Conservation (phyloP, 108 stramenopile genomes). For the Cyclotella kingstonii region DNA sequence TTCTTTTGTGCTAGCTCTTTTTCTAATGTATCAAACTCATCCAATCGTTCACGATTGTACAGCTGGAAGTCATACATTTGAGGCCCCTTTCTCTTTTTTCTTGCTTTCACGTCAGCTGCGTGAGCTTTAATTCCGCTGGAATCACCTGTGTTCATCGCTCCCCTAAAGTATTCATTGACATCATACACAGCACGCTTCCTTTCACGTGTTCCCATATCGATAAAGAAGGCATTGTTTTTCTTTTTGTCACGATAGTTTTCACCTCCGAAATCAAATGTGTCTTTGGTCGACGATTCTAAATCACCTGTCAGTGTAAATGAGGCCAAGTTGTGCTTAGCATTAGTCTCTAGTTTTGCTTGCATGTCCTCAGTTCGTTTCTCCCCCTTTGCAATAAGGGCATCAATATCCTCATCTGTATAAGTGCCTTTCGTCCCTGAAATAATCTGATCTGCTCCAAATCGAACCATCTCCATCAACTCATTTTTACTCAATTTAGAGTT, state of each 20-base stretch:
- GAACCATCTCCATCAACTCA: constrained; percentile 98
- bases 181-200: constrained; percentile 96
- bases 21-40: constrained; percentile 77
- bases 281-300: constrained; percentile 64
- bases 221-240: constrained; percentile 70
- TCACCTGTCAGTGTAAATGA: constrained; percentile 89
- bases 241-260: constrained; percentile 88
- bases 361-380: constrained; percentile 86
- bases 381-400: constrained; percentile 93
- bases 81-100: constrained; percentile 85
- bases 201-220: constrained; percentile 95
- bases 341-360: constrained; percentile 87
- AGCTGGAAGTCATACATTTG: constrained; percentile 94
- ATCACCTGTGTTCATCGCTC: constrained; percentile 63
- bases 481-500: constrained; percentile 84
- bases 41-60: constrained; percentile 81
- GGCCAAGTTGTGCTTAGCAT: constrained; percentile 95
- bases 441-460: constrained; percentile 98
- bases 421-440: constrained; percentile 78
- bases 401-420: constrained; percentile 96
- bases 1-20: constrained; percentile 64
- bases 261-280: constrained; percentile 89
- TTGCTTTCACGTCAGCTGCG: constrained; percentile 74
- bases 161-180: constrained; percentile 90
- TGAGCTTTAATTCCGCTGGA: constrained; percentile 63